phyloP scores from a whole-genome alignment of 2,329 filamentous ascomycete genomes.

The Trichoderma sp. region DNA sequence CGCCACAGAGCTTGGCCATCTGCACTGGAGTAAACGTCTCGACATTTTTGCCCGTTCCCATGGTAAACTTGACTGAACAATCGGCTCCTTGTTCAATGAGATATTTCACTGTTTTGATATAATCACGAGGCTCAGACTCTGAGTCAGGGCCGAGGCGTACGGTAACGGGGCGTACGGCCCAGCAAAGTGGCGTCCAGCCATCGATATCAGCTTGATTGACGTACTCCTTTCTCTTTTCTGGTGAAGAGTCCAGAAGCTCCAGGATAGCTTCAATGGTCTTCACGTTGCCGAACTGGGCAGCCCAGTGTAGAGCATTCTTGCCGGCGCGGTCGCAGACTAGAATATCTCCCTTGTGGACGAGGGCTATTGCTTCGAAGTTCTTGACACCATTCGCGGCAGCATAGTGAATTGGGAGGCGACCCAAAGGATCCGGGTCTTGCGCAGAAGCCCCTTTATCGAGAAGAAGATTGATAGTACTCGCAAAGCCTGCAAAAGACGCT shows the following conservation, averaged over 20 bases:
- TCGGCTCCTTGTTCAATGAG: neutral
- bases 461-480: neutral
- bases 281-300: neutral
- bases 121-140: neutral
- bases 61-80: neutral
- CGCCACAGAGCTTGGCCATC: neutral
- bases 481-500: neutral
- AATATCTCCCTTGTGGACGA: neutral
- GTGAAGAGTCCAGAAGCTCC: rapidly evolving
- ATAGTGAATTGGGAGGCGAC: neutral
- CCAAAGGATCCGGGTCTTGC: neutral
- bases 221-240: neutral
- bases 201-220: neutral
- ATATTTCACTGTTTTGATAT: neutral
- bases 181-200: neutral
- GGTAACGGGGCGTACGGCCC: neutral
- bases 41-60: neutral
- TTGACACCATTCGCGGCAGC: neutral
- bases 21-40: neutral
- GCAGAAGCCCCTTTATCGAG: neutral
- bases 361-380: neutral
- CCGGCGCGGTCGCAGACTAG: neutral
- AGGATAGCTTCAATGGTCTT: neutral
- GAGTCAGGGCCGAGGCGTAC: too few relatives aligned
- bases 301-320: neutral